Base-by-base conservation (phyloP, 1,139 yeast genomes). In the Geotrichum armillariae region DNA sequence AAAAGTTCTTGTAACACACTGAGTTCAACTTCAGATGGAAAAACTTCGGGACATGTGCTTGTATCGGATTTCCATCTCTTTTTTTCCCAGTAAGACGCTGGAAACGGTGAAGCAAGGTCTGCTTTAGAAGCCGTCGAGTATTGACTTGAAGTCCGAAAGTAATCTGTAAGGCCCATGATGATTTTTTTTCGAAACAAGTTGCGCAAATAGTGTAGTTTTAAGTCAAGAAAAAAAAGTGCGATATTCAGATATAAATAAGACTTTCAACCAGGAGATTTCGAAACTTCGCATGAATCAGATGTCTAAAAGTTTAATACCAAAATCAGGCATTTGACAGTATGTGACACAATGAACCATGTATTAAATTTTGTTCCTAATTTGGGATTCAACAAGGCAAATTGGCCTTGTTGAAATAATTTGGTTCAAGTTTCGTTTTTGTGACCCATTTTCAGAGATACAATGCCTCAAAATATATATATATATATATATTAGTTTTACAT, bases 1-100 rank as follows among this genome's bases (percentile, higher is more conserved):
- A 43, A 43, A 9, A 52, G 50, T 16, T 52, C 54, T 12, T 46
- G 20, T 3, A 52, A 36, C 9, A 52, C 43, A 9, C 31, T 27
- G 7, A 52, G 39, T 29, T 52, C 54, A 14, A 34, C 39, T 12
- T 36, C 29, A 1, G 54, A 52, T 17, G 54, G 54, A 18, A 52
- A 52, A 6, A 25, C 21, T 9, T 47, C 53, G 14, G 32, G 41
- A 11, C 37, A 34, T 11, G 21, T 9, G 40, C 25, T 18, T 9
- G 34, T 11, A 5, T 23, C 22, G 0, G 51, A 47, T 8, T 17
- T 41, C 51, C 51, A 47, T 21, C 25, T 38, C 5, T 18, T 23
- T 32, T 37, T 17, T 4, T 16, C 39, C 51, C 51, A 47, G 41
- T 37, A 38, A 9, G 25, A 25, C 8, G 39, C 20, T 5, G 35